Conservation (phyloP, 441 rosid genomes). For the Corymbia calophylla region DNA sequence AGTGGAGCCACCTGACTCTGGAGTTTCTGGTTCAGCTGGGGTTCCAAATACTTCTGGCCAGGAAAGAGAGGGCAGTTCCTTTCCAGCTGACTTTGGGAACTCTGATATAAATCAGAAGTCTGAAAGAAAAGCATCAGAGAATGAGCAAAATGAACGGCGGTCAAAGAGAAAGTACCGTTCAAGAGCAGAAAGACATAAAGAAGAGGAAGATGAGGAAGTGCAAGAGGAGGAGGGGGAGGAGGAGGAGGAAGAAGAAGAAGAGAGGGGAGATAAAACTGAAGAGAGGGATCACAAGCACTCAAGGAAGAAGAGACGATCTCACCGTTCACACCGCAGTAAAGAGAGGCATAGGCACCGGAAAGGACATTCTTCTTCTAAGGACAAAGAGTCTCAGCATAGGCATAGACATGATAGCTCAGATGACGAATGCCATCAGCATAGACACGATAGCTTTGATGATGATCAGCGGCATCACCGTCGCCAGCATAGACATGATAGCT, state of each 20-base stretch:
- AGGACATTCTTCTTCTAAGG: conserved; percentile 49
- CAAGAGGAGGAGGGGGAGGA: conserved; percentile 19
- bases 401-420: background rate
- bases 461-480: conserved; percentile 20
- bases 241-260: conserved; percentile 22
- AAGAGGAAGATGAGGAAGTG: conserved; percentile 25
- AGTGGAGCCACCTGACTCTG: conserved; percentile 41
- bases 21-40: conserved; percentile 33
- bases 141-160: conserved; percentile 38
- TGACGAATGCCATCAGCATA: conserved; percentile 14
- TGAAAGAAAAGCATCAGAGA: conserved; percentile 27
- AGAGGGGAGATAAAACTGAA: conserved; percentile 20
- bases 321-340: conserved; percentile 27
- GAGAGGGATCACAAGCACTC: conserved; percentile 29
- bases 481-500: conserved; percentile 1
- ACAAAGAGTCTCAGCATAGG: conserved; percentile 18
- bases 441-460: conserved; percentile 26
- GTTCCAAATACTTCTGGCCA: conserved; percentile 3
- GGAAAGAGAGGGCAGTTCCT: conserved; percentile 48
- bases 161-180: conserved; percentile 69
- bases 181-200: conserved; percentile 21
- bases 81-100: conserved; percentile 22
- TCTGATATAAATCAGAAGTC: conserved; percentile 23
- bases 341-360: conserved; percentile 41
- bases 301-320: conserved; percentile 35